Evolutionary conservation across 805 yeast genomes (phyloP), one percentile per base, ranked within the genome.

Genomic region (Yarrowia sp.): DNA sequence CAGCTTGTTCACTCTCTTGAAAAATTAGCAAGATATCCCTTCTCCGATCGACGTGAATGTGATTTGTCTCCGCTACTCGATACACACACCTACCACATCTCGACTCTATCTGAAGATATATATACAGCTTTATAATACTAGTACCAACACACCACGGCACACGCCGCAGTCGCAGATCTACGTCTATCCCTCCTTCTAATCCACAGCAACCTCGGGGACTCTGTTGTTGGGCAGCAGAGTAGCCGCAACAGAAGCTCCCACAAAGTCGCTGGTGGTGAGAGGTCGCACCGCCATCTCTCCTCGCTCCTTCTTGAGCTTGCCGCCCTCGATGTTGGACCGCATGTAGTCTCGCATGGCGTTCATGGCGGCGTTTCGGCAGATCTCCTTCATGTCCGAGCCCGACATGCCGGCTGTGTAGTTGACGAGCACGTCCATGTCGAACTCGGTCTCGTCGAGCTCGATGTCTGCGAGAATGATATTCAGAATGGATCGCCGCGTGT

Each of bases 311-410:
- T 73, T 74, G 21, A 63, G 41, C 61, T 71, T 68, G 13, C 72
- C 72, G 66, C 79, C 77, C 66, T 73, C 73, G 70, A 80, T 80
- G 71, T 88, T 87, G 61, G 75, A 74, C 62, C 83, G 77, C 63
- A 93, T 89, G 71, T 83, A 90, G 73, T 94, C 97, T 67, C 96
- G 80, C 70, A 93, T 91, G 0, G 97, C 88, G 67, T 81, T 81
- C 78, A 92, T 82, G 1, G 96, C 97, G 0, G 99, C 99, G 69
- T 90, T 96, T 62, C 99, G 82, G 71, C 97, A 90, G 53, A 89
- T 75, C 71, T 94, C 99, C 69, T 88, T 86, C 71, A 94, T 78
- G 69, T 93, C 99, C 2, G 96, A 88, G 1, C 99, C 99, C 66
- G 96, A 88, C 70, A 84, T 77, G 1, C 94, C 96, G 10, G 80